Evolutionary conservation across 139 green algal species (phyloP).

Genomic region (Pleodorina starrii): DNA sequence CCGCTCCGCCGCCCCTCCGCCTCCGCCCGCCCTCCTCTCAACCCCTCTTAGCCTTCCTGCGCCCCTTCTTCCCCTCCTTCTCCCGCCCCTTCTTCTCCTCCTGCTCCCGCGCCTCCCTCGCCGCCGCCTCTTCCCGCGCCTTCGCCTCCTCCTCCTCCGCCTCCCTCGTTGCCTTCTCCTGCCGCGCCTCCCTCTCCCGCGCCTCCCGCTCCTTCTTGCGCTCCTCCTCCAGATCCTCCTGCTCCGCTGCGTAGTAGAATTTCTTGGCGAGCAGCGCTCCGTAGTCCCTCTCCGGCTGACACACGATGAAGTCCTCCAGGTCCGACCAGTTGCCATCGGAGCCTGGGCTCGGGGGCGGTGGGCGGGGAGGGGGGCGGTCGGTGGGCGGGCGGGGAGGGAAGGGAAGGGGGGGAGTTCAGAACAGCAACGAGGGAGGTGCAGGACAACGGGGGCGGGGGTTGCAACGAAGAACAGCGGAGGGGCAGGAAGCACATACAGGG

Average conservation of each 20-base stretch:
- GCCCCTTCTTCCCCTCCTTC: no score
- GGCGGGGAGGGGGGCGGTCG: not conserved
- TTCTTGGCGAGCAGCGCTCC: slow-evolving; percentile 28
- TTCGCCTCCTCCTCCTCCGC: not conserved
- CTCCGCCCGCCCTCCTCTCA: no score
- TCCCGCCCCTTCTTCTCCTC: no score
- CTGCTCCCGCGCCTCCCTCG: not conserved
- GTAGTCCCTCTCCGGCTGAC: slow-evolving; percentile 70
- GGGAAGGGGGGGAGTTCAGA: not conserved
- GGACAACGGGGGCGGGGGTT: not conserved
- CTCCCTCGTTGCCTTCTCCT: not conserved
- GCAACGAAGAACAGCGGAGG: not conserved
- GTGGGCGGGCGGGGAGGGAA: not conserved
- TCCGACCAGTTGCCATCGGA: slow-evolving; percentile 58
- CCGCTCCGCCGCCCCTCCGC: no score
- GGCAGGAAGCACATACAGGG: not conserved
- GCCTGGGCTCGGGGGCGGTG: not conserved
- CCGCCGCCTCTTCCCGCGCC: no score
- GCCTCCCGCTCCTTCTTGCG: no score
- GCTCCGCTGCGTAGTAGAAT: slow-evolving; percentile 22
- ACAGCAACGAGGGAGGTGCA: not conserved
- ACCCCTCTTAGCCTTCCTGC: no score
- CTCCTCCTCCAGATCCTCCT: slow-evolving; percentile 19
- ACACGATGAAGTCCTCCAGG: slow-evolving; percentile 77
- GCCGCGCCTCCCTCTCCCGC: not conserved